Conservation (phyloP, 306 rosid genomes). For the Acacia crassicarpa region DNA sequence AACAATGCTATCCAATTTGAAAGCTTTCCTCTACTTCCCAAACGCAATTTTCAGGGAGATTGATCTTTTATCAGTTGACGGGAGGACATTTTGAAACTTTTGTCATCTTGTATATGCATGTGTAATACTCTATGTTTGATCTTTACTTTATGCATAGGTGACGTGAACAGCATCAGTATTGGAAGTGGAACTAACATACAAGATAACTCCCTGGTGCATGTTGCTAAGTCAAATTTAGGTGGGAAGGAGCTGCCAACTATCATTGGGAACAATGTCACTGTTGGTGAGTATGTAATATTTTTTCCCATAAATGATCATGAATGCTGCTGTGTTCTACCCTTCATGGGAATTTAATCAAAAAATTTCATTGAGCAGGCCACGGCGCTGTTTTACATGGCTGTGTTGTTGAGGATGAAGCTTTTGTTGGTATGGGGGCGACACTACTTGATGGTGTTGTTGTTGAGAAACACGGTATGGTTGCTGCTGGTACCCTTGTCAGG, state of each 20-base stretch:
- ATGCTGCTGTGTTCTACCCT: conserved; percentile 1
- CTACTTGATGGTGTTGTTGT: conserved; percentile 78
- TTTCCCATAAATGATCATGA: conserved; percentile 36
- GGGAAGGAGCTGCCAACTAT: conserved; percentile 91
- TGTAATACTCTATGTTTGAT: background rate
- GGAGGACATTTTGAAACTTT: background rate
- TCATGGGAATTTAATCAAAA: conserved; percentile 13
- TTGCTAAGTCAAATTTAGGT: conserved; percentile 80
- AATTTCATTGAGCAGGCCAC: conserved; percentile 58
- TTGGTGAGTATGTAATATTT: conserved; percentile 58
- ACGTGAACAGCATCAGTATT: conserved; percentile 77
- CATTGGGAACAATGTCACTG: conserved; percentile 86
- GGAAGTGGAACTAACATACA: conserved; percentile 93
- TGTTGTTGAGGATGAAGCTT: conserved; percentile 86
- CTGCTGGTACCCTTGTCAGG: conserved; percentile 90
- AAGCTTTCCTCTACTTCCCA: too few species aligned
- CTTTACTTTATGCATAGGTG: conserved; percentile 36
- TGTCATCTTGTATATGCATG: background rate
- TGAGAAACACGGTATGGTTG: conserved; percentile 92
- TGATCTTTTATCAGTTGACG: too few species aligned
- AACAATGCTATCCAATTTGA: too few species aligned
- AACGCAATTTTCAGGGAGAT: too few species aligned
- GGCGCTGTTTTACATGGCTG: conserved; percentile 90
- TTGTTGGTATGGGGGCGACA: conserved; percentile 91
- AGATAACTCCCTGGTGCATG: conserved; percentile 95